Base-by-base conservation (phyloP, 331 rosid genomes). In the Malus hybrid region DNA sequence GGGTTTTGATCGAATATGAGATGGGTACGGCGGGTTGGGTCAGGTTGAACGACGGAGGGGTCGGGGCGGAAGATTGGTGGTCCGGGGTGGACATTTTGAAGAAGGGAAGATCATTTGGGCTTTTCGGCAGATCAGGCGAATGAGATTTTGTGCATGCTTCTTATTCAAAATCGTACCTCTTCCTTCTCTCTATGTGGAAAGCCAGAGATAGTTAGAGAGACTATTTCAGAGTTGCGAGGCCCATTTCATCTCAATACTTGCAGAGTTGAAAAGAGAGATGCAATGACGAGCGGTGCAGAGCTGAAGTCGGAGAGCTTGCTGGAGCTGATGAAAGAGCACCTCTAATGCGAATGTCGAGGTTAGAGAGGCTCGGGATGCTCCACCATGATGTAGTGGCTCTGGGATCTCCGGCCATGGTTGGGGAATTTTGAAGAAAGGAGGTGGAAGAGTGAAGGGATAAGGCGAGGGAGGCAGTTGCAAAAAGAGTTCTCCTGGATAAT, bases 1-100 rank as follows among this genome's bases (percentile, higher is more conserved):
- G 96, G 69, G 97, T 90, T 72, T 85, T 89, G 84, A 94, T 86
- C 33, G 99, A 97, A 69, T 87, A 92, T 1, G 99, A 93, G 42
- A 92, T 77, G 0, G 99, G 99, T 1, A 80, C 39, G 0, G 97
- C 77, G 15, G 97, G 97, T 52, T 79, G 33, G 5, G 75, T 82
- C 5, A 92, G 97, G 83, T 91, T 90, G 71, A 90, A 93, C 0
- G 87, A 78, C 19, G 89, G 85, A 5, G 84, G 55, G 29, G 71
- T 74, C 1, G 77, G 31, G 18, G 68, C 61, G 15, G 82, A 27
- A 62, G 76, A n/a, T 12, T 68, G 73, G 32, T 76, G 65, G 61
- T 69, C 63, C 19, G 74, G 7, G 12, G 55, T 71, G 3, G 89
- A 76, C 96, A 86, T 89, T 62, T 69, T 56, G 36, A 74, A 24